phyloP scores from a whole-genome alignment of 495 filamentous ascomycete species.

The Penicillium verhagenii region DNA sequence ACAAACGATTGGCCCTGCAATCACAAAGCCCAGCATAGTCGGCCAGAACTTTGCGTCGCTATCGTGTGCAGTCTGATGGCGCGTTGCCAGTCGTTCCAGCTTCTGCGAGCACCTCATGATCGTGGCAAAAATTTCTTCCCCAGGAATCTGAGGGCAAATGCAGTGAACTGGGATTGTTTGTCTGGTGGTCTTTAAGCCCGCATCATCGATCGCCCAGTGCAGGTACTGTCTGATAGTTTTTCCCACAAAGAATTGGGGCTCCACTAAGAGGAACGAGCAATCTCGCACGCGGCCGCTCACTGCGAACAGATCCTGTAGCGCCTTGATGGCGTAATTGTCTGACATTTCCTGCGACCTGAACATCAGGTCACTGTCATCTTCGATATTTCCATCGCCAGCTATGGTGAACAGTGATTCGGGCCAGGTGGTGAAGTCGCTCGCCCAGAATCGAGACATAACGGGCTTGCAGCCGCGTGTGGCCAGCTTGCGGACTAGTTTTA shows the following conservation, averaged over 20 bases:
- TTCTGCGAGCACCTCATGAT: constrained; percentile 28
- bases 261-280: constrained; percentile 22
- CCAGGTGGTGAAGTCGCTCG: constrained; percentile 59
- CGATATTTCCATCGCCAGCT: not conserved
- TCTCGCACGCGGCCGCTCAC: constrained; percentile 44
- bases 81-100: constrained; percentile 28
- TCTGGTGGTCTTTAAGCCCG: constrained; percentile 19
- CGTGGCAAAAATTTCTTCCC: constrained; percentile 30
- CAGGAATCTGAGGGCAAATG: constrained; percentile 28
- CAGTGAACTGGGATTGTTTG: constrained; percentile 31
- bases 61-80: constrained; percentile 19
- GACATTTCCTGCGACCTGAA: constrained; percentile 43
- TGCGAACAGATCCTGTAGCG: constrained; percentile 36
- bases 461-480: constrained; percentile 60
- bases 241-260: constrained; percentile 32
- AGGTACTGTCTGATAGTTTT: constrained; percentile 37
- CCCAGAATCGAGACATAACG: constrained; percentile 54
- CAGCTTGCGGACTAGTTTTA: constrained; percentile 54
- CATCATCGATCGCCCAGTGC: constrained; percentile 45
- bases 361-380: constrained; percentile 36
- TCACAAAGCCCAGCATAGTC: constrained; percentile 37
- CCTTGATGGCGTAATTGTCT: constrained; percentile 39
- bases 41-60: constrained; percentile 13
- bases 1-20: constrained; percentile 43
- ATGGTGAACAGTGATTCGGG: constrained; percentile 56